Evolutionary conservation across 148 eudicot species (phyloP), one percentile per base, ranked within the genome.

Genomic region (Dysphania ambrosioides): DNA sequence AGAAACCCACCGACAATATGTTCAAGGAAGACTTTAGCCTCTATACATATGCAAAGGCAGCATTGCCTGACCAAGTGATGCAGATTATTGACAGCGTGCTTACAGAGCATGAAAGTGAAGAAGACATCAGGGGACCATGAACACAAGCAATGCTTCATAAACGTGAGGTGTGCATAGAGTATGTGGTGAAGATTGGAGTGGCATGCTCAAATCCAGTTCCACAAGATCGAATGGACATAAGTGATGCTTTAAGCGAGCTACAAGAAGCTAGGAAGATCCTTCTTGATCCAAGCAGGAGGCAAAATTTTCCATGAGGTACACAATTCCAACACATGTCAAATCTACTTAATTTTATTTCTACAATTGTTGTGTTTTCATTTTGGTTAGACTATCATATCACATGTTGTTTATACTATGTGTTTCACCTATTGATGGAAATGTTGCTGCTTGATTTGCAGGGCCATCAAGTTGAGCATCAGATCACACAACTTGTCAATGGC

Each of bases 21-120:
- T 76, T 76, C 61, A 15, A 69, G 18, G 73, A 76, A n/a, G 29
- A 41, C 44, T 30, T 35, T 18, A 60, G 44, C 49, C 79, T 76
- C 32, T 74, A 60, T 31, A 41, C 3, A 4, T 68, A 76, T 30
- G 73, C 21, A 29, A 61, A 69, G 41, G 64, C 21, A 58, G 73
- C 69, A 41, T 76, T 70, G 19, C 61, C 74, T 1, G 36, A 69
- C 15, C 30, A 68, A 23, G 29, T 70, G 31, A 40, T 70, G 63
- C 49, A 70, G 13, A 70, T 77, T 15, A 63, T 70, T 4, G 79
- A 77, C 61, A 1, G 29, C 47, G 16, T 23, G 0, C 60, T 61
- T 11, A 10, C 0, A 0, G 75, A 47, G 12, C 3, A 61, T 36
- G 63, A 77, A 44, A 36, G 5, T 47, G 67, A 49, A 49, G 38